phyloP scores from a whole-genome alignment of 352 stramenopile genomes.

The Aphanomyces stellatus region DNA sequence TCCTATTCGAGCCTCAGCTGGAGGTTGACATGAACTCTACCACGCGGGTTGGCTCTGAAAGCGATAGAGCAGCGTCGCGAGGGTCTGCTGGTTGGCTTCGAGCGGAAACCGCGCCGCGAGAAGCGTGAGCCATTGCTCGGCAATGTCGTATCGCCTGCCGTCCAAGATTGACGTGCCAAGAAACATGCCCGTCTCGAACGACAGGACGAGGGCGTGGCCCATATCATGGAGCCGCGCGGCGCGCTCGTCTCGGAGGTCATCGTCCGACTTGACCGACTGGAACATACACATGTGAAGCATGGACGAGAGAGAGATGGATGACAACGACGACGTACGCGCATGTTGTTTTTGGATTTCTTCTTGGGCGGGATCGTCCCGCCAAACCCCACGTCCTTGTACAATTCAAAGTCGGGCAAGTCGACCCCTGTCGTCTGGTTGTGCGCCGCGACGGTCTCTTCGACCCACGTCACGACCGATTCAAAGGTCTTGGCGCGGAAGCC shows the following conservation, averaged over 20 bases:
- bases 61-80: slow-evolving; percentile 31
- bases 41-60: slow-evolving; percentile 40
- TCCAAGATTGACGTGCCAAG: slow-evolving; percentile 50
- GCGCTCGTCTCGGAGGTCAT: slow-evolving; percentile 51
- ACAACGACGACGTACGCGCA: background rate
- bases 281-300: background rate
- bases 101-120: slow-evolving; percentile 54
- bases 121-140: slow-evolving; percentile 53
- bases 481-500: slow-evolving; percentile 24
- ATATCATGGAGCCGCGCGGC: slow-evolving; percentile 60
- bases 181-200: slow-evolving; percentile 68
- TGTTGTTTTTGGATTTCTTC: slow-evolving; percentile 35
- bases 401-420: slow-evolving; percentile 34
- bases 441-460: slow-evolving; percentile 45
- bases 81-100: slow-evolving; percentile 43
- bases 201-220: slow-evolving; percentile 51
- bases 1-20: too few species aligned
- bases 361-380: background rate
- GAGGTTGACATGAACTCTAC: too few species aligned
- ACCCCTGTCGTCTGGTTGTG: slow-evolving; percentile 44
- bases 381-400: slow-evolving; percentile 10
- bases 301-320: background rate
- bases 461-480: slow-evolving; percentile 49
- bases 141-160: slow-evolving; percentile 49
- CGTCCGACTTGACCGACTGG: slow-evolving; percentile 19